These are phyloP conservation scores for Citeromyces hawaiiensis DNA, from an alignment of 1,139 yeast genomes.

Conservation along the genomic window DNA sequence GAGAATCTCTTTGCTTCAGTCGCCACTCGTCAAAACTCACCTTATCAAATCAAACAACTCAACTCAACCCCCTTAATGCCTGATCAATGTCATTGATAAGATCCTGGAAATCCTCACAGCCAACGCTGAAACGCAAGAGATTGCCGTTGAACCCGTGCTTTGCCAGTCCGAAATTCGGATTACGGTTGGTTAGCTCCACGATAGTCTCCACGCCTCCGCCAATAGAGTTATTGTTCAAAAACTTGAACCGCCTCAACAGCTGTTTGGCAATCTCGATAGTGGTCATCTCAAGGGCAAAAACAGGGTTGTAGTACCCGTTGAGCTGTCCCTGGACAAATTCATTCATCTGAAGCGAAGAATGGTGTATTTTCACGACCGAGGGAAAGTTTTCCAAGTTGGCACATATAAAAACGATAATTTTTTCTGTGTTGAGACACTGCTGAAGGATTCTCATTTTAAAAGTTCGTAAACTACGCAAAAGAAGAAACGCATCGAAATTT, in stretches of 20 bases:
- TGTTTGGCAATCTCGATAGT: constrained; percentile 41
- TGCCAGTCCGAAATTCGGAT: constrained; percentile 13
- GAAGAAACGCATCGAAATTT: constrained; percentile 61
- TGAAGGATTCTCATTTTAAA: constrained; percentile 56
- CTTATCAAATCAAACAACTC: not conserved
- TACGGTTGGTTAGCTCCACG: constrained; percentile 52
- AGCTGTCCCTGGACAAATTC: constrained; percentile 48
- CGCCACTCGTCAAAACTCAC: no score
- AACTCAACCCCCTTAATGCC: constrained; percentile 15
- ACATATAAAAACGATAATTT: constrained; percentile 42
- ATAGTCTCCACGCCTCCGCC: constrained; percentile 79
- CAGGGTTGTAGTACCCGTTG: constrained; percentile 61
- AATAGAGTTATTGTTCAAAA: constrained; percentile 78
- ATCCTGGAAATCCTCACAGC: constrained; percentile 68
- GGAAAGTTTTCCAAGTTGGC: constrained; percentile 33
- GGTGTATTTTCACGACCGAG: constrained; percentile 39
- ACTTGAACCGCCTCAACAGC: constrained; percentile 52
- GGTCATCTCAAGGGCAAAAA: constrained; percentile 51
- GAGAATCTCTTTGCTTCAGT: no score
- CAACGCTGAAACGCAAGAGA: constrained; percentile 65
- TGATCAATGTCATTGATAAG: constrained; percentile 51
- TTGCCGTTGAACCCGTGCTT: constrained; percentile 25
- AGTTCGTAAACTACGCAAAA: constrained; percentile 72
- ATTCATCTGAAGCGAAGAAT: constrained; percentile 65
- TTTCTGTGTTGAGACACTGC: constrained; percentile 54